Evolutionary conservation across 257 asterid species (phyloP).

Genomic region (Rauvolfia tetraphylla): DNA sequence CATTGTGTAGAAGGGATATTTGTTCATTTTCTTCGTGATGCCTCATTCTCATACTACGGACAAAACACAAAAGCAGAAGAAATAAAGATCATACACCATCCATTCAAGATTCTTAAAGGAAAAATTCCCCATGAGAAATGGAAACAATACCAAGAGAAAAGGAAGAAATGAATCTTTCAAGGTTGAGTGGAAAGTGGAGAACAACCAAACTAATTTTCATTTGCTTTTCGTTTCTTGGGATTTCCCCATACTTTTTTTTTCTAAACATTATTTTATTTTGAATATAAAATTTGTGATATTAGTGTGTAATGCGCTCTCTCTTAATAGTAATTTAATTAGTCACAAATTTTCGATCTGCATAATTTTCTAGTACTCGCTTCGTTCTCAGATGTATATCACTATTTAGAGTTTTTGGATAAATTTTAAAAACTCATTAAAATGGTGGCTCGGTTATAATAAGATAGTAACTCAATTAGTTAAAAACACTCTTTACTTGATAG

Average conservation of each 20-base stretch:
- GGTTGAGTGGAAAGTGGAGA: not conserved
- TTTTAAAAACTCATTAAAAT: too few species aligned
- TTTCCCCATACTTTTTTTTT: not conserved
- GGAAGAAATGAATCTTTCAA: slow-evolving; percentile 11
- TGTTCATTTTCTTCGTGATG: not conserved
- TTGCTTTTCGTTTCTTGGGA: not conserved
- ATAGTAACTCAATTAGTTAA: too few species aligned
- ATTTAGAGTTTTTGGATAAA: too few species aligned
- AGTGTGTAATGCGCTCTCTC: too few species aligned
- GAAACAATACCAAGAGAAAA: not conserved
- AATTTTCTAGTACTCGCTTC: too few species aligned
- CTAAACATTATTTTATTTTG: too few species aligned
- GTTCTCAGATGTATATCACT: too few species aligned
- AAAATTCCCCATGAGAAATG: not conserved
- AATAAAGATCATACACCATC: not conserved
- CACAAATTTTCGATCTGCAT: too few species aligned
- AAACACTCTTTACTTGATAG: too few species aligned
- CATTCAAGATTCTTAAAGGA: not conserved
- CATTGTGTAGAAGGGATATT: not conserved
- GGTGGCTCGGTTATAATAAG: too few species aligned
- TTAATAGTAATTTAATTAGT: too few species aligned
- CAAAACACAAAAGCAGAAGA: slow-evolving; percentile 10
- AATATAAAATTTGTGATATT: too few species aligned
- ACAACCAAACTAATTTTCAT: not conserved
- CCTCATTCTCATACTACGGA: not conserved